These are phyloP conservation scores for Beta corolliflora DNA, from an alignment of 179 eudicot genomes.

Conservation along the genomic window DNA sequence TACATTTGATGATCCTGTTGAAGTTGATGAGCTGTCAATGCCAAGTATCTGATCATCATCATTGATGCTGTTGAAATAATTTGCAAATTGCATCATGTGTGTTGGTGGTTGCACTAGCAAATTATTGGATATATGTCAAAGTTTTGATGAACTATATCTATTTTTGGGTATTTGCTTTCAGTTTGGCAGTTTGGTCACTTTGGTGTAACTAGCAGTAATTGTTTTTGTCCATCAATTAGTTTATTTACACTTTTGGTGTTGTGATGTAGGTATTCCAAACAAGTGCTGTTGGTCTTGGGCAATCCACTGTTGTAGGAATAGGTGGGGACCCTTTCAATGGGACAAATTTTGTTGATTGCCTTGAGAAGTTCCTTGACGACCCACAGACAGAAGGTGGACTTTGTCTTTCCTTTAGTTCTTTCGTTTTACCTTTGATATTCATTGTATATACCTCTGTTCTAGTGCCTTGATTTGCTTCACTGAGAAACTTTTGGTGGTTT, in stretches of 20 bases:
- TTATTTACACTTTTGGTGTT: slow-evolving; percentile 6
- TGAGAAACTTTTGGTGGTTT: neutral
- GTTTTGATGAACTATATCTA: neutral
- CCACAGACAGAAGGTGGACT: slow-evolving; percentile 94
- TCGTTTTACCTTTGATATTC: neutral
- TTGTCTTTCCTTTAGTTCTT: slow-evolving; percentile 4
- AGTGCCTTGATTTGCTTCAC: slow-evolving; percentile 1
- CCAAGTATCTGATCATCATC: neutral
- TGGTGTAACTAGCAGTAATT: neutral
- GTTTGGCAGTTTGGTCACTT: neutral
- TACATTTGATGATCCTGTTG: neutral
- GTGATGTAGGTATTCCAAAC: slow-evolving; percentile 88
- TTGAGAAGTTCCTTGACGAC: slow-evolving; percentile 86
- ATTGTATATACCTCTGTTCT: neutral
- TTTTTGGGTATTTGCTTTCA: neutral
- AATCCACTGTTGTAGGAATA: slow-evolving; percentile 96
- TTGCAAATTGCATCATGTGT: neutral
- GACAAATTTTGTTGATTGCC: slow-evolving; percentile 95
- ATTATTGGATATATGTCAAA: neutral
- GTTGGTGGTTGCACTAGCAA: neutral
- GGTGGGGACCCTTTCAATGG: slow-evolving; percentile 99
- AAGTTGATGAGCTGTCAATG: neutral
- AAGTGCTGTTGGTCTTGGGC: slow-evolving; percentile 95
- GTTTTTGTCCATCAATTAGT: neutral
- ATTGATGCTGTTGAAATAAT: neutral